Conservation (phyloP, 1,139 yeast species). For the Suhomyces coccinellae region DNA sequence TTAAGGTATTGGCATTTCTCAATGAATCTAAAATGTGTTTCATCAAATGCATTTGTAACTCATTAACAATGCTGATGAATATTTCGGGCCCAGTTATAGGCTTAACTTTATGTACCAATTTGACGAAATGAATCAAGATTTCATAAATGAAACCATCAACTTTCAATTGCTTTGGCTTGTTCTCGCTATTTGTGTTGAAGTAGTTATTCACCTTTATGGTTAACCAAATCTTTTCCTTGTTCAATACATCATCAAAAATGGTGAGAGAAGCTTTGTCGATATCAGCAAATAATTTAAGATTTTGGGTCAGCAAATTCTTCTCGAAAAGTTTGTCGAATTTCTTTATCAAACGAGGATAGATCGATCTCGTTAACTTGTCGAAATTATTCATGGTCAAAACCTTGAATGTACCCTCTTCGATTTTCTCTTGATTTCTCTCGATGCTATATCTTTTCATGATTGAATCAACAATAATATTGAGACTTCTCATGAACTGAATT, state of each 20-base stretch:
- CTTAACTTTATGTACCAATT: slow-evolving; percentile 40
- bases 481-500: slow-evolving; percentile 50
- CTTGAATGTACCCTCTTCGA: slow-evolving; percentile 36
- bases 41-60: slow-evolving; percentile 40
- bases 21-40: slow-evolving; percentile 36
- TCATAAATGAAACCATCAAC: slow-evolving; percentile 47
- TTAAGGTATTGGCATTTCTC: slow-evolving; percentile 21
- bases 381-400: slow-evolving; percentile 49
- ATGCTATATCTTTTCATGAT: slow-evolving; percentile 45
- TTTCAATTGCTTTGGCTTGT: slow-evolving; percentile 15
- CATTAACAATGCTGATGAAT: slow-evolving; percentile 39
- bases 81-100: slow-evolving; percentile 44
- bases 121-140: slow-evolving; percentile 44
- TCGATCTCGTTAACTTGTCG: slow-evolving; percentile 35
- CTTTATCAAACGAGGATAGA: slow-evolving; percentile 36
- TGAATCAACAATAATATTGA: slow-evolving; percentile 51
- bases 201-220: slow-evolving; percentile 31
- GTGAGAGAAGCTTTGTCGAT: slow-evolving; percentile 46
- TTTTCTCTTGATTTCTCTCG: slow-evolving; percentile 28
- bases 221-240: slow-evolving; percentile 40
- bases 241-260: slow-evolving; percentile 44
- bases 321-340: slow-evolving; percentile 39
- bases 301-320: slow-evolving; percentile 40
- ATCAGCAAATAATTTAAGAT: slow-evolving; percentile 44
- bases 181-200: slow-evolving; percentile 20